Conservation (phyloP, 2,329 filamentous ascomycete genomes). For the Colletotrichum spaethianum region DNA sequence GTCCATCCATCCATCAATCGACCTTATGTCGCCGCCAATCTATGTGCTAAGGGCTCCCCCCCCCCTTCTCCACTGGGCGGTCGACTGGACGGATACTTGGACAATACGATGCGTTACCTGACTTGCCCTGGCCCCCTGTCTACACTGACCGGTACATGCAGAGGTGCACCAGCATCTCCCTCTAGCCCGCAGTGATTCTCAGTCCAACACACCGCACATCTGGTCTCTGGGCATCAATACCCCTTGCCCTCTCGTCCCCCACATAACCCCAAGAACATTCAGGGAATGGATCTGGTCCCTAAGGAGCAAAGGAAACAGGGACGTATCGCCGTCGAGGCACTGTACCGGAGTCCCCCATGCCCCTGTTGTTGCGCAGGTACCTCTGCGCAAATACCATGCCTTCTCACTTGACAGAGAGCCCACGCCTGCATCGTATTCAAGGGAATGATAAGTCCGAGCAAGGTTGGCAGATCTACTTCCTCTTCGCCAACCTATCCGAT, state of each 20-base stretch:
- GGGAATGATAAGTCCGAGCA: not conserved
- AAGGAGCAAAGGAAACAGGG: slow-evolving; percentile 32
- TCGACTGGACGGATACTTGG: slow-evolving; percentile 37
- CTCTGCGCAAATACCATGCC: slow-evolving; percentile 3
- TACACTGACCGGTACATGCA: slow-evolving; percentile 40
- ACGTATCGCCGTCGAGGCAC: slow-evolving; percentile 34
- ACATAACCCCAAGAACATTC: slow-evolving; percentile 27
- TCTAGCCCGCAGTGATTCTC: slow-evolving; percentile 31
- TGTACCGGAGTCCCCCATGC: slow-evolving; percentile 25
- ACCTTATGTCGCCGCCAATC: slow-evolving; percentile 35
- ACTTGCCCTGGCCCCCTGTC: slow-evolving; percentile 21
- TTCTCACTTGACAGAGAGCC: not conserved
- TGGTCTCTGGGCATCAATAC: slow-evolving; percentile 30
- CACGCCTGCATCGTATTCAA: not conserved
- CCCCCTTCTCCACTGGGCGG: slow-evolving; percentile 21
- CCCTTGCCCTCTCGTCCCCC: slow-evolving; percentile 22
- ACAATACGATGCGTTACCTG: slow-evolving; percentile 41
- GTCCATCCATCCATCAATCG: slow-evolving; percentile 35
- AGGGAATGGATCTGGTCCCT: slow-evolving; percentile 39
- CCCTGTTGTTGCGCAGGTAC: slow-evolving; percentile 32
- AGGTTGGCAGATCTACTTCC: not conserved
- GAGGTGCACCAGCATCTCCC: slow-evolving; percentile 28
- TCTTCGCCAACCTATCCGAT: not conserved
- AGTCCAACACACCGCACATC: slow-evolving; percentile 43
- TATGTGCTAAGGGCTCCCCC: slow-evolving; percentile 25